Conservation (phyloP, 1,139 yeast species). For the Hyphopichia burtonii region DNA sequence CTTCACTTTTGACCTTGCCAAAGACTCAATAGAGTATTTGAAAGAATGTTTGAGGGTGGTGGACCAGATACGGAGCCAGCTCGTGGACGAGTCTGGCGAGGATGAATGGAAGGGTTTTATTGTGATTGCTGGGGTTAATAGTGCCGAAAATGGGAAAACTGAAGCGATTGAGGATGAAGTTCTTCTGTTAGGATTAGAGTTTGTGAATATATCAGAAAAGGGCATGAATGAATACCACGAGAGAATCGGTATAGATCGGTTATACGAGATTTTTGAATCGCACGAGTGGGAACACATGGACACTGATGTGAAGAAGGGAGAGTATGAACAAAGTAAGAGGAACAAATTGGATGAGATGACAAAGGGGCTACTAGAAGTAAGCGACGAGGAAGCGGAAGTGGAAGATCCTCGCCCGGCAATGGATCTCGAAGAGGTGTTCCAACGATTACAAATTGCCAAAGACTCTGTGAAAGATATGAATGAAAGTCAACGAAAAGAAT, state of each 20-base stretch:
- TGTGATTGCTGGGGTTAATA: slow-evolving; percentile 21
- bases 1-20: slow-evolving; percentile 28
- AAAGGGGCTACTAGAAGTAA: slow-evolving; percentile 19
- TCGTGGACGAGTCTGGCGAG: slow-evolving; percentile 9
- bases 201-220: slow-evolving; percentile 19
- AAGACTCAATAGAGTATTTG: slow-evolving; percentile 14
- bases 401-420: slow-evolving; percentile 7
- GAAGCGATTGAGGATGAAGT: slow-evolving; percentile 31
- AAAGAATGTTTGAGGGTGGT: slow-evolving; percentile 14
- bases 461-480: slow-evolving; percentile 22
- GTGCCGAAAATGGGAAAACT: slow-evolving; percentile 2
- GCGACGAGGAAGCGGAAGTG: slow-evolving; percentile 10
- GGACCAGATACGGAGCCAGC: slow-evolving; percentile 13
- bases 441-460: slow-evolving; percentile 31
- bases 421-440: slow-evolving; percentile 28
- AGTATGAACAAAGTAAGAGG: slow-evolving; percentile 18
- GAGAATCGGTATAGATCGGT: slow-evolving; percentile 27
- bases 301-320: slow-evolving; percentile 7
- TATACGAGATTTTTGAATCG: slow-evolving; percentile 36
- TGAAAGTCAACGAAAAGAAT: slow-evolving; percentile 24
- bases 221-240: slow-evolving; percentile 29
- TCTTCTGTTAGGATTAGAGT: slow-evolving; percentile 32
- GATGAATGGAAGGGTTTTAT: slow-evolving; percentile 22
- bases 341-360: slow-evolving; percentile 28
- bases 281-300: slow-evolving; percentile 39